Percentiles rank a stretch among this genome's conserved stretches.
These are phyloP conservation scores for Saturnispora ahearnii DNA, from an alignment of 805 yeast species.

Conservation along the genomic window DNA sequence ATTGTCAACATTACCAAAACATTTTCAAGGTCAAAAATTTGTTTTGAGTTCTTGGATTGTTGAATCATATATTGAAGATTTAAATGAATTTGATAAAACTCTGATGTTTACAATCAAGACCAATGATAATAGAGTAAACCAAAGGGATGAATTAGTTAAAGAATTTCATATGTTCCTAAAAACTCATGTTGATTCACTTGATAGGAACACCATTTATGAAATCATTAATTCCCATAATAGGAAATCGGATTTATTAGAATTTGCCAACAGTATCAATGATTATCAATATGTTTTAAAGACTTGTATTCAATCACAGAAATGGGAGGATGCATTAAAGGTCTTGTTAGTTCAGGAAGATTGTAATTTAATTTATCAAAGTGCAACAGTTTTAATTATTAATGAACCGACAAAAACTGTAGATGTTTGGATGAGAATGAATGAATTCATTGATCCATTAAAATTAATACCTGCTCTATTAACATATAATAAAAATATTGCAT, in stretches of 20 bases:
- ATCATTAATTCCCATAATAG: conserved; percentile 60
- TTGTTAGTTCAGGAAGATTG: conserved; percentile 41
- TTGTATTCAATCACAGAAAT: conserved; percentile 60
- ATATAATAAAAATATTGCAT: conserved; percentile 43
- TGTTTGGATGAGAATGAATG: conserved; percentile 60
- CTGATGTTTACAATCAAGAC: not conserved
- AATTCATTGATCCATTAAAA: conserved; percentile 46
- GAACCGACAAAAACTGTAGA: conserved; percentile 63
- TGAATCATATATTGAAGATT: conserved; percentile 43
- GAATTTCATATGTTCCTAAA: conserved; percentile 43
- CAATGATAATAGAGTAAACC: not conserved
- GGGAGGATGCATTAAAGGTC: conserved; percentile 63
- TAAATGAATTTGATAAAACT: conserved; percentile 34
- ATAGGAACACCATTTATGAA: conserved; percentile 61
- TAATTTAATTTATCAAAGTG: conserved; percentile 49
- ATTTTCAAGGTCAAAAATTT: conserved; percentile 35
- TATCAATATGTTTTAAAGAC: conserved; percentile 58
- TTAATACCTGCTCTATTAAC: conserved; percentile 70
- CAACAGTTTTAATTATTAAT: conserved; percentile 61
- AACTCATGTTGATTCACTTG: conserved; percentile 41
- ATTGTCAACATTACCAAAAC: conserved; percentile 27
- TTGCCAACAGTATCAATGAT: conserved; percentile 62
- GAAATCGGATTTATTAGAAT: conserved; percentile 51
- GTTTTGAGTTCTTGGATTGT: conserved; percentile 60
- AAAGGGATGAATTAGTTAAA: conserved; percentile 12